These are phyloP conservation scores for Ascochyta pisi DNA, from an alignment of 2,329 filamentous ascomycete genomes.

Conservation along the genomic window DNA sequence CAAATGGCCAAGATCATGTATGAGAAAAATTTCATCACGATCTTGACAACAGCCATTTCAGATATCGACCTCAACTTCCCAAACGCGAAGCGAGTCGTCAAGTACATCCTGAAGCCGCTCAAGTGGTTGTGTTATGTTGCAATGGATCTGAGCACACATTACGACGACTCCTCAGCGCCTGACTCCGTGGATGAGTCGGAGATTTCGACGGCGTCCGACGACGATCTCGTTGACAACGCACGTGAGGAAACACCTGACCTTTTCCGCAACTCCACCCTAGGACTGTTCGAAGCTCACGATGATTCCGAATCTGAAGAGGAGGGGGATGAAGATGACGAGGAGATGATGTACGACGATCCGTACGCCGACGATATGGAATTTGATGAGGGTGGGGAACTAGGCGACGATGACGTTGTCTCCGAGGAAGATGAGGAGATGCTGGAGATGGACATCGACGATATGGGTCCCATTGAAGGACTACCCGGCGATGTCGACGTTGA, in stretches of 20 bases:
- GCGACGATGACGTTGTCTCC: conserved; percentile 74
- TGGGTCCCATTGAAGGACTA: conserved; percentile 73
- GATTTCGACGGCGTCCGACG: conserved; percentile 87
- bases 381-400: conserved; percentile 72
- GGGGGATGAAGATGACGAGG: conserved; percentile 68
- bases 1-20: conserved; percentile 96
- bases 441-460: conserved; percentile 80
- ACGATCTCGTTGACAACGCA: conserved; percentile 82
- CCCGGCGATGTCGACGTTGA: conserved; percentile 77
- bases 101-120: conserved; percentile 91
- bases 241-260: conserved; percentile 86
- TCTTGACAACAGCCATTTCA: conserved; percentile 88
- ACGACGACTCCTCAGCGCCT: conserved; percentile 72
- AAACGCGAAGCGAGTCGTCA: conserved; percentile 89
- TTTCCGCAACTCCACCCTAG: conserved; percentile 93
- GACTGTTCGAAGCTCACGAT: conserved; percentile 86
- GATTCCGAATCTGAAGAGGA: conserved; percentile 78
- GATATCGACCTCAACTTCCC: conserved; percentile 97
- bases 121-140: conserved; percentile 87
- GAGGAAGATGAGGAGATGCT: conserved; percentile 85
- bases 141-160: conserved; percentile 81
- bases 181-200: conserved; percentile 80
- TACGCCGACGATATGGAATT: conserved; percentile 93
- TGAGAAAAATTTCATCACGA: conserved; percentile 92
- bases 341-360: conserved; percentile 83